Conservation (phyloP, 306 rosid genomes). For the Vigna unguiculata region DNA sequence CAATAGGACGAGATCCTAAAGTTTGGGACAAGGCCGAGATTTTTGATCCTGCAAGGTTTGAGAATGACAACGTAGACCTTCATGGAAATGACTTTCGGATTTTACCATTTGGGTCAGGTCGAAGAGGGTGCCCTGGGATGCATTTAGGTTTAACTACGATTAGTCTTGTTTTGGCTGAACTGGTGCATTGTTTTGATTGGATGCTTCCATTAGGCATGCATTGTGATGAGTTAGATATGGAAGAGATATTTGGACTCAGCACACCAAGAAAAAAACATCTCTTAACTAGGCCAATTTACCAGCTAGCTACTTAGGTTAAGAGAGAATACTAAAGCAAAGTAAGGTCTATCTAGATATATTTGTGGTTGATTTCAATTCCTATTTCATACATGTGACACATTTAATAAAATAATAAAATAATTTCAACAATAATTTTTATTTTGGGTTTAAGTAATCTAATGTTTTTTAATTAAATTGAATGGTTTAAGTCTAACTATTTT, state of each 20-base stretch:
- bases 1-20: slow-evolving; percentile 45
- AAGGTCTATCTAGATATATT: background rate
- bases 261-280: slow-evolving; percentile 28
- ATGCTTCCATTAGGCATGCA: slow-evolving; percentile 34
- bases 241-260: slow-evolving; percentile 33
- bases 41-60: slow-evolving; percentile 49
- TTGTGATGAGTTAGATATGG: slow-evolving; percentile 47
- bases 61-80: background rate
- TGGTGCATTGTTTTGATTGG: slow-evolving; percentile 56
- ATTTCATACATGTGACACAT: background rate
- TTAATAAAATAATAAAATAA: background rate
- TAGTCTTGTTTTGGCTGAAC: slow-evolving; percentile 39
- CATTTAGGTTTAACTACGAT: slow-evolving; percentile 39
- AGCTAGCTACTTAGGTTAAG: background rate
- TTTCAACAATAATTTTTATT: background rate
- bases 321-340: background rate
- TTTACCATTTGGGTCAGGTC: slow-evolving; percentile 55
- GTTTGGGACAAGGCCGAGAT: slow-evolving; percentile 40
- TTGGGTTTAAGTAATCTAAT: too few relatives aligned
- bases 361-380: background rate
- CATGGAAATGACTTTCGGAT: slow-evolving; percentile 47
- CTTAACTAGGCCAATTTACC: slow-evolving; percentile 35
- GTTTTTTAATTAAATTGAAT: too few relatives aligned
- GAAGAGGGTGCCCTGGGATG: slow-evolving; percentile 53
- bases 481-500: too few relatives aligned